These are phyloP conservation scores for Aspergillus ruber DNA, from an alignment of 2,329 filamentous ascomycete genomes.

Conservation along the genomic window DNA sequence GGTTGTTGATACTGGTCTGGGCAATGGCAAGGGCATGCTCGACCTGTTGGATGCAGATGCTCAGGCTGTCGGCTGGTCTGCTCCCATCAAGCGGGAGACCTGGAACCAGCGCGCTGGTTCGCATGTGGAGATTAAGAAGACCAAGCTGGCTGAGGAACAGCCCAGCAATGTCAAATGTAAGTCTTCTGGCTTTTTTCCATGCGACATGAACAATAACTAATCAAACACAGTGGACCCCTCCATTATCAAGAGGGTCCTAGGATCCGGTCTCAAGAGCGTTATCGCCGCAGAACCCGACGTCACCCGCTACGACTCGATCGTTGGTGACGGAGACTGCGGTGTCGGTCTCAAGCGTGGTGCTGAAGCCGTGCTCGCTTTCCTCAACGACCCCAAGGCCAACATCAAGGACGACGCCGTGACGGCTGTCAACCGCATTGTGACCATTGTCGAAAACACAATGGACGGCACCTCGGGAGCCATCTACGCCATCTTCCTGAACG, in stretches of 20 bases:
- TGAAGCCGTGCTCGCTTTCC: conserved; percentile 51
- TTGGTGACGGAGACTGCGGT: conserved; percentile 86
- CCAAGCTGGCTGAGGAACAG: conserved; percentile 38
- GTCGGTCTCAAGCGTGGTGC: conserved; percentile 80
- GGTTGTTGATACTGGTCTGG: conserved; percentile 53
- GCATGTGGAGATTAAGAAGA: conserved; percentile 36
- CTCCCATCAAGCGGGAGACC: conserved; percentile 52
- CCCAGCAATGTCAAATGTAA: conserved; percentile 49
- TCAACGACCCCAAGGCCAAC: conserved; percentile 34
- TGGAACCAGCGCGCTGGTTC: conserved; percentile 49
- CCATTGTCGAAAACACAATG: conserved; percentile 63
- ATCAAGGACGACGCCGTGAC: conserved; percentile 53
- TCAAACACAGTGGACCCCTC: conserved; percentile 41
- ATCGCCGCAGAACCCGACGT: conserved; percentile 60
- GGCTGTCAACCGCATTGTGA: conserved; percentile 55
- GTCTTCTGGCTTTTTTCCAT: too few species aligned
- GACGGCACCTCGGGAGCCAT: conserved; percentile 71
- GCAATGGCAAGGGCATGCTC: conserved; percentile 50
- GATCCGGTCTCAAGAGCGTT: conserved; percentile 50
- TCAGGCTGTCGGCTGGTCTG: conserved; percentile 62
- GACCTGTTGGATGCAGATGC: conserved; percentile 62
- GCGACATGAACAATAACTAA: conserved; percentile 9
- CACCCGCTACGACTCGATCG: conserved; percentile 67
- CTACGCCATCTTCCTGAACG: conserved; percentile 85
- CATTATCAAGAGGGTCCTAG: conserved; percentile 48